phyloP scores from a whole-genome alignment of 2,329 filamentous ascomycete genomes.

The Beauveria scarabaeidicola region DNA sequence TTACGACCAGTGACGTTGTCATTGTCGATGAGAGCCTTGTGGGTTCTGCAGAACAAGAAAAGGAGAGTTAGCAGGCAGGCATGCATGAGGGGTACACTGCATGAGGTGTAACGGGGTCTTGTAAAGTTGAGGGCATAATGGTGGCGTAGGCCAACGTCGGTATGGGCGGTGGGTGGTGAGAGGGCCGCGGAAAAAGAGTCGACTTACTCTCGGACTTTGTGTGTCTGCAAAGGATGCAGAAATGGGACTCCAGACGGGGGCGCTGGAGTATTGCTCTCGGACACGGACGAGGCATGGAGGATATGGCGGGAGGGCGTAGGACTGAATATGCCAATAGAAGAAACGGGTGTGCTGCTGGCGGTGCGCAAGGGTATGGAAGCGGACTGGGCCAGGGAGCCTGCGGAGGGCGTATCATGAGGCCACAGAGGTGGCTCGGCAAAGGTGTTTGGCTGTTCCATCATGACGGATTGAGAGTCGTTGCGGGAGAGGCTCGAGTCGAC shows the following conservation, averaged over 20 bases:
- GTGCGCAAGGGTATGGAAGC: slow-evolving; percentile 37
- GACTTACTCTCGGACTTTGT: slow-evolving; percentile 68
- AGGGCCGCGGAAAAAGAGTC: not conserved
- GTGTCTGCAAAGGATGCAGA: slow-evolving; percentile 62
- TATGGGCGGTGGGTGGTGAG: not conserved
- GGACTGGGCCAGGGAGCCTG: slow-evolving; percentile 22
- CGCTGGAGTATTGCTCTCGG: slow-evolving; percentile 47
- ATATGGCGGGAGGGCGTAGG: slow-evolving; percentile 37
- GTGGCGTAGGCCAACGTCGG: slow-evolving; percentile 3
- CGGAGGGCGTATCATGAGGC: slow-evolving; percentile 1
- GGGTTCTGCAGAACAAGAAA: slow-evolving; percentile 48
- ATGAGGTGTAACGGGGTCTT: not conserved
- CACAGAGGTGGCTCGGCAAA: slow-evolving; percentile 5
- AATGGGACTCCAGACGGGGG: slow-evolving; percentile 47
- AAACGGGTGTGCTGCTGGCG: slow-evolving; percentile 48
- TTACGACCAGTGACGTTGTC: slow-evolving; percentile 87
- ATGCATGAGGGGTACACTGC: not conserved
- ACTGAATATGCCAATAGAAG: slow-evolving; percentile 55
- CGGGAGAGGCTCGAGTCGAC: slow-evolving; percentile 4
- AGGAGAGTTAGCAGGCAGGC: not conserved
- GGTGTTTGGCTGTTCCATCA: slow-evolving; percentile 13
- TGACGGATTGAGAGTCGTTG: slow-evolving; percentile 13
- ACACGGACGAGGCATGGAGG: slow-evolving; percentile 32
- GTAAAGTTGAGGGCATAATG: not conserved
- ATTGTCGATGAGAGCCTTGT: slow-evolving; percentile 84